A percentile compares a stretch with the other conserved stretches of the same genome.
Conservation (phyloP, 495 filamentous ascomycete genomes). For the Neurospora tetrasperma region DNA sequence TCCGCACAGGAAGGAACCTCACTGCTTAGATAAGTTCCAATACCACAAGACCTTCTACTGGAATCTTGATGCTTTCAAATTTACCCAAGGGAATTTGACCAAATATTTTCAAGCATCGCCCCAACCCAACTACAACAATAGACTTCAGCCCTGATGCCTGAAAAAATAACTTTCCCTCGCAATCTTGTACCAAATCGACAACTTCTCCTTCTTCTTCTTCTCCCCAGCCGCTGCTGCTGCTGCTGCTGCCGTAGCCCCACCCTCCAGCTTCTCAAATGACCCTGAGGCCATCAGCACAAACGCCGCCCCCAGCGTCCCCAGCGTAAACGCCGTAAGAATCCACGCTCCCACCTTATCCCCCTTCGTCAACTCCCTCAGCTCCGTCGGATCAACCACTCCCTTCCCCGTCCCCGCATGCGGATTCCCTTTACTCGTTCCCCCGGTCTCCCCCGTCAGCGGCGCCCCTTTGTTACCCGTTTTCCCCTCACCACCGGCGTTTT, state of each 20-base stretch:
- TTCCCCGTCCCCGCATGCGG: constrained; percentile 40
- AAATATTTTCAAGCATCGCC: neutral
- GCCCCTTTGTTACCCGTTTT: neutral
- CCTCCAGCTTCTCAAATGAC: neutral
- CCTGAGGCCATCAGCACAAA: constrained; percentile 21
- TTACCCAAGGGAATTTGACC: neutral
- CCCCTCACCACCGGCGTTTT: neutral
- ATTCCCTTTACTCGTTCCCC: constrained; percentile 51
- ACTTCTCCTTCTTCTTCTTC: neutral
- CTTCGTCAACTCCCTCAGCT: constrained; percentile 30
- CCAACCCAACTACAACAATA: too few species aligned
- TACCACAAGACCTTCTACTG: neutral
- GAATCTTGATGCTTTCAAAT: neutral
- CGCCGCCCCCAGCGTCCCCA: constrained; percentile 14
- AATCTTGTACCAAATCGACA: neutral
- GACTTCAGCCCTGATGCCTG: neutral
- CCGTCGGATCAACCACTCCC: constrained; percentile 15
- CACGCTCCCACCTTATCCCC: constrained; percentile 48
- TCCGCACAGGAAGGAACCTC: neutral
- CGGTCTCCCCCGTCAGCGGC: constrained; percentile 16
- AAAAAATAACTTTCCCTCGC: neutral
- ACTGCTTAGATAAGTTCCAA: neutral
- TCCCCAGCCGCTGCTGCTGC: neutral
- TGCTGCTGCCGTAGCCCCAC: neutral
- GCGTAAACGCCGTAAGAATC: constrained; percentile 40